Percentiles rank a stretch among this genome's conserved stretches.
These are phyloP conservation scores for Penicillium sp. DNA, from an alignment of 2,329 filamentous ascomycete species.

Conservation along the genomic window DNA sequence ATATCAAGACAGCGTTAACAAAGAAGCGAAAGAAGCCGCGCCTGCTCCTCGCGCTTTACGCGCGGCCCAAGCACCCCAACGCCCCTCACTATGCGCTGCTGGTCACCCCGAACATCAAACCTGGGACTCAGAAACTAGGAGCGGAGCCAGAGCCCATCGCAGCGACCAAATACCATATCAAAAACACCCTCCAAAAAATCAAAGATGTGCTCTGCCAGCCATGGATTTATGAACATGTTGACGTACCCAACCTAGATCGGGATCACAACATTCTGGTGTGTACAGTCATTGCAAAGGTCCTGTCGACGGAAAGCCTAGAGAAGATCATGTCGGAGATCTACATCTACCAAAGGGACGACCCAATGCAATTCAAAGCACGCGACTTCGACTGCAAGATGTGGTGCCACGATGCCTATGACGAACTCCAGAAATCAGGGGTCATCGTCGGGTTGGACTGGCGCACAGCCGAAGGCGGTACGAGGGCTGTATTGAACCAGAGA, in stretches of 20 bases:
- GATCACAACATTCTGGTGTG: neutral
- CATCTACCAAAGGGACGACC: conserved; percentile 1
- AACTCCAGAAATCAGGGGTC: neutral
- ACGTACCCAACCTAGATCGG: neutral
- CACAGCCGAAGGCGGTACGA: neutral
- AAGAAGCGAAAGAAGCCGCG: conserved; percentile 11
- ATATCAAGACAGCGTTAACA: neutral
- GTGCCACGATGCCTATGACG: neutral
- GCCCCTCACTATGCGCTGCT: conserved; percentile 5
- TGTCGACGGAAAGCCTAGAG: neutral
- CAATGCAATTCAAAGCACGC: neutral
- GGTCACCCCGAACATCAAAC: conserved; percentile 5
- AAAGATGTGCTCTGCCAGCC: neutral
- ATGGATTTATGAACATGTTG: neutral
- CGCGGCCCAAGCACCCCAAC: neutral
- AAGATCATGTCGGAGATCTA: neutral
- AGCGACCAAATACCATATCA: conserved; percentile 9
- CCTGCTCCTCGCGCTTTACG: conserved; percentile 6
- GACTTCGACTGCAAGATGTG: conserved; percentile 1
- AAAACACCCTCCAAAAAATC: neutral
- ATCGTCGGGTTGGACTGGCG: conserved; percentile 1
- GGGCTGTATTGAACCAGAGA: neutral
- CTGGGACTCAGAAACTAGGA: no score
- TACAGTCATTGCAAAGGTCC: conserved; percentile 1
- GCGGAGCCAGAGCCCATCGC: neutral